These are phyloP conservation scores for Colletotrichum salicis DNA, from an alignment of 2,329 filamentous ascomycete genomes.

Conservation along the genomic window DNA sequence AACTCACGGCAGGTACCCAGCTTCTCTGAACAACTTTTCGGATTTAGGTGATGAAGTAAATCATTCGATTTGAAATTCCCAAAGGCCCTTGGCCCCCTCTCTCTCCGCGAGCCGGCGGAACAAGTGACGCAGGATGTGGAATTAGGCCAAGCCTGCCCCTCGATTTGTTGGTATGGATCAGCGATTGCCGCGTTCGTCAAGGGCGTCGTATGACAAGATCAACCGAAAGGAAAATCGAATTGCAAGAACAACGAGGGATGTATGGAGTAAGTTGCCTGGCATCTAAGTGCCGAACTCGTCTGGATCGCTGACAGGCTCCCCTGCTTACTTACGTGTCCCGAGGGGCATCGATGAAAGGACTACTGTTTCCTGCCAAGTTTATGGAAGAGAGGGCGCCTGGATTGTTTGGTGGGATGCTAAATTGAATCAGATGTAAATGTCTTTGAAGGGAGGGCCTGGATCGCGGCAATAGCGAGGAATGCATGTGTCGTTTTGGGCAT, in stretches of 20 bases:
- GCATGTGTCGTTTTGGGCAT: not conserved
- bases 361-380: not conserved
- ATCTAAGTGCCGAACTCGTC: not conserved
- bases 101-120: not conserved
- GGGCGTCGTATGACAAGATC: constrained; percentile 1
- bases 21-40: not conserved
- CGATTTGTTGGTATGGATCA: not conserved
- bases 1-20: not conserved
- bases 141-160: not conserved
- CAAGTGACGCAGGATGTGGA: not conserved
- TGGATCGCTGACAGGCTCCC: not conserved
- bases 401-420: not conserved
- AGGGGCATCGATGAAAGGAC: not conserved
- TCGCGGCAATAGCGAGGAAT: constrained; percentile 5
- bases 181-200: constrained; percentile 14
- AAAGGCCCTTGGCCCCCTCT: not conserved
- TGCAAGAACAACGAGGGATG: not conserved
- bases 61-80: constrained; percentile 7
- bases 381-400: not conserved
- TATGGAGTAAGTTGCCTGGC: not conserved
- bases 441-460: not conserved
- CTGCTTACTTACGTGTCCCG: not conserved
- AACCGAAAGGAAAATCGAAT: no score
- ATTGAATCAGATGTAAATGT: not conserved
- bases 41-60: not conserved